phyloP scores from a whole-genome alignment of 148 eudicot species.

The Vaccinium myrtillus region DNA sequence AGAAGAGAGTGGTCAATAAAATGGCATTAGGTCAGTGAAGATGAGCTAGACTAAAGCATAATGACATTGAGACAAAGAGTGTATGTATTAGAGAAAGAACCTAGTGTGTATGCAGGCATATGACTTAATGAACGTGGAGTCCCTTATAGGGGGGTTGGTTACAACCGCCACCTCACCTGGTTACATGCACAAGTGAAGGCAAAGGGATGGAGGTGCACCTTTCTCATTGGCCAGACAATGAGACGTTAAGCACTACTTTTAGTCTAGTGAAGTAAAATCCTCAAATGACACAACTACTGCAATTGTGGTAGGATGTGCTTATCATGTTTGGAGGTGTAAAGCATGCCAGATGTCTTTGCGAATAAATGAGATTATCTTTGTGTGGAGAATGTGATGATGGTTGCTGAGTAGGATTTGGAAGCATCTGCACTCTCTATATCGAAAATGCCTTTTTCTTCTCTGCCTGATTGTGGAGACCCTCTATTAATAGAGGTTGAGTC shows the following conservation, averaged over 20 bases:
- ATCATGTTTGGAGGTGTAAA: background rate
- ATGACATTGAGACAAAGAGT: background rate
- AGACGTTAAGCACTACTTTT: background rate
- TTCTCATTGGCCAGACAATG: background rate
- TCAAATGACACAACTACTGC: background rate
- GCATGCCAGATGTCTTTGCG: background rate
- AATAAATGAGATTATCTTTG: background rate
- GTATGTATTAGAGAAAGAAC: background rate
- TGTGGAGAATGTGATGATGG: background rate
- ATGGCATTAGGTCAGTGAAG: slow-evolving; percentile 7
- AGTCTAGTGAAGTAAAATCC: background rate
- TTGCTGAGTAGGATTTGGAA: background rate
- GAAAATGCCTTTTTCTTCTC: background rate
- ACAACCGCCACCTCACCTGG: background rate
- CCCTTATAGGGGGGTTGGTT: background rate
- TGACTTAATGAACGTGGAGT: background rate
- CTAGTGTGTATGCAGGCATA: background rate
- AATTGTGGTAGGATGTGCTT: background rate
- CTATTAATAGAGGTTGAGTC: background rate
- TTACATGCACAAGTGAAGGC: background rate
- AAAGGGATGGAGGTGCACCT: background rate
- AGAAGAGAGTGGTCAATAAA: background rate
- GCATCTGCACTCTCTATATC: background rate
- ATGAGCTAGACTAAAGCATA: background rate
- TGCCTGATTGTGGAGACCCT: background rate